phyloP scores from a whole-genome alignment of 2,329 filamentous ascomycete genomes.

The Aureobasidium zeae region DNA sequence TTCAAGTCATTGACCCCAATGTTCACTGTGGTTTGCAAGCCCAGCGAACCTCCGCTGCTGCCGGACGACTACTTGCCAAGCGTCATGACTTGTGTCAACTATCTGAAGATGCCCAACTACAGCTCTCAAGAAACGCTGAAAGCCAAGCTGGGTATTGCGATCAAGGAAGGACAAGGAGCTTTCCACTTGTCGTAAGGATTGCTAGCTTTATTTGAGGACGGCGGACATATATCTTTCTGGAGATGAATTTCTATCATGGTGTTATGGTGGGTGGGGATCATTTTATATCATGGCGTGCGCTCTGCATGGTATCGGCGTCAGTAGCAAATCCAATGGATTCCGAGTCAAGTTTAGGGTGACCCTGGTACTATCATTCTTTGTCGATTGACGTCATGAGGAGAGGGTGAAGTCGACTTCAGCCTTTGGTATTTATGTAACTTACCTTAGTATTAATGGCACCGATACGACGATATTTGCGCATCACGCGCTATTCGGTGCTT shows the following conservation, averaged over 20 bases:
- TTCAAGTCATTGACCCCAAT: conserved; percentile 96
- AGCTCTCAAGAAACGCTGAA: conserved; percentile 66
- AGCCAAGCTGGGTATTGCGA: conserved; percentile 71
- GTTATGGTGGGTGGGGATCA: not conserved
- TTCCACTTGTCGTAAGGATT: conserved; percentile 64
- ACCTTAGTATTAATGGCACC: too few relatives aligned
- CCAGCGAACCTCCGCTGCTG: conserved; percentile 85
- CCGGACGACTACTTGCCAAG: conserved; percentile 98
- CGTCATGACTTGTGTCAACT: conserved; percentile 99
- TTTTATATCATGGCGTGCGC: conserved; percentile 6
- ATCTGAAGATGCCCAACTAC: conserved; percentile 95
- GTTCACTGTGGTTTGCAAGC: conserved; percentile 98
- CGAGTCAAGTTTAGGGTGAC: too few relatives aligned
- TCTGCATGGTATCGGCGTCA: conserved; percentile 11
- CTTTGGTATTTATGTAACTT: too few relatives aligned
- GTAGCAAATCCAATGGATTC: not conserved
- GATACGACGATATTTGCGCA: conserved; percentile 78
- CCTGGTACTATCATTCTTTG: too few relatives aligned
- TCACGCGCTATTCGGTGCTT: conserved; percentile 88
- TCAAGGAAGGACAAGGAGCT: conserved; percentile 90
- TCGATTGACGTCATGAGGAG: too few relatives aligned
- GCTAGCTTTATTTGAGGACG: not conserved
- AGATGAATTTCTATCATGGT: not conserved
- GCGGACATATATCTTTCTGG: not conserved
- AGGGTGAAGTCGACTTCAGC: too few relatives aligned